Evolutionary conservation across 2,329 filamentous ascomycete genomes (phyloP).

Genomic region (Phoma sp.): DNA sequence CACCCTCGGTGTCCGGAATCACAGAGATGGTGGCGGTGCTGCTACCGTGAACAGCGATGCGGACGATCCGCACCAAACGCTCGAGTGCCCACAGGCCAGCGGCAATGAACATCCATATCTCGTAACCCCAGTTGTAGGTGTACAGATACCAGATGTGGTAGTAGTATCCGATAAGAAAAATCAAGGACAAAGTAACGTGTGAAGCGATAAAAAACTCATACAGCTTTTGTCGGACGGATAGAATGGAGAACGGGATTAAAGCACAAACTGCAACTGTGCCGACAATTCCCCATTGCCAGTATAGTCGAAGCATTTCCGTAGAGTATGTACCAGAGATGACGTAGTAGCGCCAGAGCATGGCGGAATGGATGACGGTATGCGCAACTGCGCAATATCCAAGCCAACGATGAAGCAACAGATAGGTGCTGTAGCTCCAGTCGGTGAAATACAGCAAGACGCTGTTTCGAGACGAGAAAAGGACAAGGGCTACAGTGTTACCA

Average conservation of each 20-base stretch:
- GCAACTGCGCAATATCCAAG: constrained; percentile 24
- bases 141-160: constrained; percentile 46
- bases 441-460: constrained; percentile 47
- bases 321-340: constrained; percentile 11
- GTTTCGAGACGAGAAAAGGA: constrained; percentile 33
- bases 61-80: constrained; percentile 47
- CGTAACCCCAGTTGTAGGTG: constrained; percentile 46
- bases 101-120: constrained; percentile 55
- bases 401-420: constrained; percentile 45
- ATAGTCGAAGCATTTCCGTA: constrained; percentile 25
- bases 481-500: not conserved
- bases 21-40: not conserved
- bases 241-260: constrained; percentile 31
- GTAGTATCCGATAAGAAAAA: constrained; percentile 40
- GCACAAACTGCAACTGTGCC: constrained; percentile 38
- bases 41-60: not conserved
- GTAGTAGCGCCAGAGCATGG: not conserved
- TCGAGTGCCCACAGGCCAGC: constrained; percentile 57
- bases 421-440: constrained; percentile 48
- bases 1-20: not conserved
- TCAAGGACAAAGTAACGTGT: constrained; percentile 34
- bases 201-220: constrained; percentile 31
- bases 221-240: constrained; percentile 33
- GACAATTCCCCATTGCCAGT: constrained; percentile 49
- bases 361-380: constrained; percentile 24